Base-by-base conservation (phyloP, 2,329 filamentous ascomycete species). In the Xylaria sp. region DNA sequence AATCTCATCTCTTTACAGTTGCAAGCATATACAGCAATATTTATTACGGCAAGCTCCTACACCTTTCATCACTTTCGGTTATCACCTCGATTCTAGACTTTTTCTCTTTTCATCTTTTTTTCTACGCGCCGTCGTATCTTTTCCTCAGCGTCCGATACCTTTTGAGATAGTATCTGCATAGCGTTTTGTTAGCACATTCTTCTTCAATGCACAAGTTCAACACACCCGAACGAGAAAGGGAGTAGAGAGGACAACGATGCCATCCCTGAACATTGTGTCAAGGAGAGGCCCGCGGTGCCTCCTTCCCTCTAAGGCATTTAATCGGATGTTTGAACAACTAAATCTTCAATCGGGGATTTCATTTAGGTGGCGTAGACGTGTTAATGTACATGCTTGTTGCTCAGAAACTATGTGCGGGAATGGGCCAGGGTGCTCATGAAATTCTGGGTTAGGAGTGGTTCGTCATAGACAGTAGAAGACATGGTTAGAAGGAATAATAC, bases 71-170 rank as follows among this genome's bases (percentile, higher is more conserved):
- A 44, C 41, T 46, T 39, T 56, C 28, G 32, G 65, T 9, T 23
- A 51, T 20, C 44, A 28, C 34, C 41, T 32, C 50, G n/a, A 34
- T 46, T 48, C 46, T 39, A 13, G 13, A 23, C 10, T 39, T 56
- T 7, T 48, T 48, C 39, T 10, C 3, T 18, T 37, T 13, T 55
- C 8, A n/a, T n/a, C 8, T n/a, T 55, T 4, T 55, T 37, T 50
- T 50, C 71, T 75, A 82, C 28, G 71, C 79, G 67, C 78, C 81
- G 72, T 90, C 87, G 82, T 98, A 98, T 78, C 93, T 87, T 82
- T 96, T 91, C 77, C 91, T 90, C 76, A 98, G 83, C 32, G 93
- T 90, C 75, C 95, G 91, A 83, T 98, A 98, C 79, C 92, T 89
- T 84, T 97, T 97, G 76, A 98, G 85, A 83, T 96, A 97, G 81